Evolutionary conservation across 768 basidiomycete species (phyloP), one percentile per base, ranked within the genome.

Genomic region (Russula dissimulans): DNA sequence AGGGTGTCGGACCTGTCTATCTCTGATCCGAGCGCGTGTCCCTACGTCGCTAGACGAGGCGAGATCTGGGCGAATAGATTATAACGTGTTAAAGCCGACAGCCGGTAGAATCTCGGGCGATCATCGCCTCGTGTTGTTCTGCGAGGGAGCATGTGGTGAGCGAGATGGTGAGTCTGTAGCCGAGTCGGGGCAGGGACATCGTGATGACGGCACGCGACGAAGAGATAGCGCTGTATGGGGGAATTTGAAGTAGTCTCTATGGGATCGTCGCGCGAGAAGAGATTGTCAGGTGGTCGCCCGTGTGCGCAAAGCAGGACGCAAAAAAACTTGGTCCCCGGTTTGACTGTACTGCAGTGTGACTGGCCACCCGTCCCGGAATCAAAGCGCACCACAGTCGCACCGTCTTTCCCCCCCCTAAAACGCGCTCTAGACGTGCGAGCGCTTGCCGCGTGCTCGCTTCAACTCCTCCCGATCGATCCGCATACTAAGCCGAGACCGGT

Each of bases 261-360:
- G 50, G 90, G 76, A 69, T 89, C 87, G 66, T 88, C 85, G 4
- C 78, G 77, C 46, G 79, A 77, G 69, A 91, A 89, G 45, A 88
- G 71, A 59, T 86, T 86, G 56, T 84, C 81, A 29, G 79, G 71
- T 42, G 78, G 69, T 26, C 91, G 72, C 4, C 86, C 87, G 65
- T 84, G 81, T 26, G 22, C 39, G 82, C 80, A 31, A 86, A 79
- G 63, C 86, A 90, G 1, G 86, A 82, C 4, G 87, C 86, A 36
- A 91, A 77, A 26, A 69, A 92, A 93, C 70, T 82, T 86, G 41
- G 87, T 84, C 29, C 87, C 77, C 2, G 22, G 67, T 94, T 94
- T 41, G 81, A 79, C 72, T 89, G 89, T 39, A 84, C 85, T 32
- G 77, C 75, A 22, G 77, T 61, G 26, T 26, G 22, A 26, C 78